Conservation (phyloP, 192 early-diverging fungal genomes). For the Entophlyctis luteolus region DNA sequence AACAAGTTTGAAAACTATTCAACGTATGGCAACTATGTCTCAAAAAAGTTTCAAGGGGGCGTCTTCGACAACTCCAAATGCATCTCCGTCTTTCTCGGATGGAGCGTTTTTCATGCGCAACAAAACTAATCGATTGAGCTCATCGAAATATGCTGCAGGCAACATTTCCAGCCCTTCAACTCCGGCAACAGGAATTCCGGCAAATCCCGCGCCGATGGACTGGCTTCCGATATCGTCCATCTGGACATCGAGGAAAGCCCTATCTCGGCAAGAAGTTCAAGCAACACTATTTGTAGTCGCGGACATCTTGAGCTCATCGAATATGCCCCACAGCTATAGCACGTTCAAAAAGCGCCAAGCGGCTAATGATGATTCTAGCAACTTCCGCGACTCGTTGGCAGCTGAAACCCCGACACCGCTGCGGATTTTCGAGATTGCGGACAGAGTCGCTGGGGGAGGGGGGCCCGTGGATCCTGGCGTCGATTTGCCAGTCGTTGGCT, state of each 20-base stretch:
- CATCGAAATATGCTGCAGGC: too few relatives aligned
- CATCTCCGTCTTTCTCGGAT: too few relatives aligned
- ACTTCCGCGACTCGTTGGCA: not conserved
- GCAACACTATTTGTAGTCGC: constrained; percentile 8
- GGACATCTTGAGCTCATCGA: constrained; percentile 2
- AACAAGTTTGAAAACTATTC: too few relatives aligned
- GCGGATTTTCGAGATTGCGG: constrained; percentile 13
- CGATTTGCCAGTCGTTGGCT: constrained; percentile 9
- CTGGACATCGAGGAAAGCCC: constrained; percentile 1
- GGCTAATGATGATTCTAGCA: constrained; percentile 3
- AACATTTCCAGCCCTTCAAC: not conserved
- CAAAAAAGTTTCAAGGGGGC: too few relatives aligned
- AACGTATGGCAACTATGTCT: too few relatives aligned
- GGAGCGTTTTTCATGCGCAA: too few relatives aligned
- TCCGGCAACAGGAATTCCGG: not conserved
- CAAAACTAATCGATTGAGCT: too few relatives aligned
- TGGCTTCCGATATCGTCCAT: constrained; percentile 10
- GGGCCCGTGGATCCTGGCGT: not conserved
- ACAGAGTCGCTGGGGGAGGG: constrained; percentile 3
- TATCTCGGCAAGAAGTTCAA: constrained; percentile 12
- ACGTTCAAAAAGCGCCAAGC: not conserved
- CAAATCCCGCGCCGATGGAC: not conserved
- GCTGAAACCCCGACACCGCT: constrained; percentile 2
- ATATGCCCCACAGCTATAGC: not conserved
- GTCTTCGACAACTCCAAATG: too few relatives aligned